phyloP scores from a whole-genome alignment of 2,329 filamentous ascomycete genomes.

The Aspergillus neotritici region DNA sequence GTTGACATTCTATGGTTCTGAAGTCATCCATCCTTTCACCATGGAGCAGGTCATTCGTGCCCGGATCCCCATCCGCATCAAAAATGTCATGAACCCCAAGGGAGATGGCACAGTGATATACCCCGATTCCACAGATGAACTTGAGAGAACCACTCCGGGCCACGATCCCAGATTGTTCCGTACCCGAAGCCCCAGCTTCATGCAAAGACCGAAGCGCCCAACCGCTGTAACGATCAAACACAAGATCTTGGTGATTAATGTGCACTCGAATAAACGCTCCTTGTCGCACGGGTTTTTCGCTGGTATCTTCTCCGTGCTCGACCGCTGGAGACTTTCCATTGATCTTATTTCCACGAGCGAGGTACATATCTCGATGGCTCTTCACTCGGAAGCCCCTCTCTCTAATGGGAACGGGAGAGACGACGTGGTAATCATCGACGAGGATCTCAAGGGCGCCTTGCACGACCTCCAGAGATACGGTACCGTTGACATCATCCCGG shows the following conservation, averaged over 20 bases:
- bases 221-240: slow-evolving; percentile 96
- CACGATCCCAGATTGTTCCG: slow-evolving; percentile 53
- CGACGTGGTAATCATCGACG: slow-evolving; percentile 52
- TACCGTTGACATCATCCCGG: slow-evolving; percentile 79
- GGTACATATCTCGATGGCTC: slow-evolving; percentile 94
- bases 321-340: slow-evolving; percentile 80
- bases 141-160: slow-evolving; percentile 47
- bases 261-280: slow-evolving; percentile 94
- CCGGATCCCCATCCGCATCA: slow-evolving; percentile 62
- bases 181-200: slow-evolving; percentile 43
- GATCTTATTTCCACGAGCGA: slow-evolving; percentile 95
- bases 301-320: slow-evolving; percentile 84
- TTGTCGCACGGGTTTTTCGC: slow-evolving; percentile 95
- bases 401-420: slow-evolving; percentile 44
- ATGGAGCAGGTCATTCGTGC: slow-evolving; percentile 83
- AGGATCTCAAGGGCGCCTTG: slow-evolving; percentile 60
- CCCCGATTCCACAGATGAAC: slow-evolving; percentile 60
- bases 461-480: slow-evolving; percentile 73
- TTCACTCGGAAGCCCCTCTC: slow-evolving; percentile 68
- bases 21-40: slow-evolving; percentile 97
- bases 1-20: slow-evolving; percentile 87
- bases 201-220: slow-evolving; percentile 63
- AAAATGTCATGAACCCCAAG: slow-evolving; percentile 63
- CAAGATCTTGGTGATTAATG: slow-evolving; percentile 93
- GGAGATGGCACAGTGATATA: slow-evolving; percentile 61